Conservation (phyloP, 257 asterid species). For the Capsicum pubescens region DNA sequence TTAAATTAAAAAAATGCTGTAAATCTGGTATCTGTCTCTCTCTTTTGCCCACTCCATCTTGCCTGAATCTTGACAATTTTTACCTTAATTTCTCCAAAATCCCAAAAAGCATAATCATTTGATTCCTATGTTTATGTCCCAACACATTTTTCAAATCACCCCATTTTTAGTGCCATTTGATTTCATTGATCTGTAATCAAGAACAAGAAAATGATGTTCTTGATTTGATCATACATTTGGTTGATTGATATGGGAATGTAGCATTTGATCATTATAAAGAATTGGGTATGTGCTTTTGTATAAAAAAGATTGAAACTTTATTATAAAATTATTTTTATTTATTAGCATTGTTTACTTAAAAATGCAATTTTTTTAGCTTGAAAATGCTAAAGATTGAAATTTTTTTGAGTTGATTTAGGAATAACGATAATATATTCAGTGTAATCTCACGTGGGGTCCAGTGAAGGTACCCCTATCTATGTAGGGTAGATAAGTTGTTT, state of each 20-base stretch:
- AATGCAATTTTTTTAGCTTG: background rate
- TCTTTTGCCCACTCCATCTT: slow-evolving; percentile 6
- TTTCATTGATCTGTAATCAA: slow-evolving; percentile 44
- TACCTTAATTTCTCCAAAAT: slow-evolving; percentile 19
- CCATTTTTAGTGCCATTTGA: background rate
- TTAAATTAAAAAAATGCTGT: background rate
- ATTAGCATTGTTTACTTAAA: background rate
- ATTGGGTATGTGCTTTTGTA: slow-evolving; percentile 23
- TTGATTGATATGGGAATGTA: slow-evolving; percentile 35
- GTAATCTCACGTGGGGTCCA: too few relatives aligned
- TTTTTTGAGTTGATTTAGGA: slow-evolving; percentile 20
- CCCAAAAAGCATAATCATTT: slow-evolving; percentile 22
- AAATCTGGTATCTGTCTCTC: slow-evolving; percentile 14
- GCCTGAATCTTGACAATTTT: slow-evolving; percentile 15
- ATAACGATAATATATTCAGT: background rate
- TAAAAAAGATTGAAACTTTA: background rate
- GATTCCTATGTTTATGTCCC: background rate
- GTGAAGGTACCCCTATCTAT: too few relatives aligned
- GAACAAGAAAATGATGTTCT: slow-evolving; percentile 30
- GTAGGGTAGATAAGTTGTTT: too few relatives aligned
- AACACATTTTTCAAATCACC: background rate
- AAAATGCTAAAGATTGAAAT: background rate
- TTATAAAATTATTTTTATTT: background rate
- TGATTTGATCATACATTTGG: slow-evolving; percentile 44
- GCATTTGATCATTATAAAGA: slow-evolving; percentile 36